Base-by-base conservation (phyloP, 1,139 yeast species). In the Waltiozyma solani region DNA sequence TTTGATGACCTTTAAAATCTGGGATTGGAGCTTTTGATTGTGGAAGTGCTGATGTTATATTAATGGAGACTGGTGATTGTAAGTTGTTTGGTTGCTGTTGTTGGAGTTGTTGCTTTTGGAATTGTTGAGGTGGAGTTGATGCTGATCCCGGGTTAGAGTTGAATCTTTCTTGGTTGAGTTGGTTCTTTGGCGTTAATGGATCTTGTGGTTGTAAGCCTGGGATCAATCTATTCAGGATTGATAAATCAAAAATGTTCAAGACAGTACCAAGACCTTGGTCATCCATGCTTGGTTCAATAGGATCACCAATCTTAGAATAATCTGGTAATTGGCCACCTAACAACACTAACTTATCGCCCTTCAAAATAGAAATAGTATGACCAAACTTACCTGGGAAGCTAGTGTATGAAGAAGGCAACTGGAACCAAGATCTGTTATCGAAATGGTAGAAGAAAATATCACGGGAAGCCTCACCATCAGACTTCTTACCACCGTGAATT, bases 291-390 rank as follows among this genome's bases (percentile, higher is more conserved):
- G 71, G 67, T 43, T 62, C 68, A 15, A 60, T 47, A 35, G 55
- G 55, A 29, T 73, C 77, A 47, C 73, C 76, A 11, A 72, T 62
- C 34, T 64, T 64, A 36, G 62, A 66, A 45, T 58, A 76, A 52
- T 78, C 84, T 49, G 78, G 75, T 47, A 78, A 73, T 57, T 86
- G 95, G 44, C 98, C 98, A 34, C 98, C 98, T 84, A 93, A 80
- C 19, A 91, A 76, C 22, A 89, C 57, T 38, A 91, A 59, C 58
- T 80, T 84, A 54, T 84, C 76, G 44, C 72, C 74, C 37, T 67
- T 73, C 38, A 83, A 68, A 42, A 80, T 75, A 2, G 96, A 79
- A 66, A 91, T 67, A 10, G 96, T 77, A 59, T 91, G 98, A n/a
- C 98, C 98, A 46, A 94, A 84, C 50, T 96, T 75, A 17, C 94